Conservation (phyloP, 139 green algal genomes). For the Zygnema circumcarinatum region DNA sequence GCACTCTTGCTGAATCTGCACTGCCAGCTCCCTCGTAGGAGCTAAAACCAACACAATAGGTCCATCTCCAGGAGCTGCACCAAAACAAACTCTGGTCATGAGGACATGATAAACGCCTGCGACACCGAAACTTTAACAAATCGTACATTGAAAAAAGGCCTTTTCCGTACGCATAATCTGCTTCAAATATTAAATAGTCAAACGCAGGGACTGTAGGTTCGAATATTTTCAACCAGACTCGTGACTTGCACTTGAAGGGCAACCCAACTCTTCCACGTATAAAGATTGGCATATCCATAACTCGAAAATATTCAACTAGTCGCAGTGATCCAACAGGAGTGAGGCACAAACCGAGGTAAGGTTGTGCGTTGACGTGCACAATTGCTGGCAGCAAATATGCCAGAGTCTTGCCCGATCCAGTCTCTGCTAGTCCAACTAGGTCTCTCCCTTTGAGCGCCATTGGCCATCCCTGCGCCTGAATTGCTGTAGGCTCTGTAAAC, state of each 20-base stretch:
- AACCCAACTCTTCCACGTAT: no score
- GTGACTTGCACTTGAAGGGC: no score
- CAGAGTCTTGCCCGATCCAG: constrained; percentile 85
- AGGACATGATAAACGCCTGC: background rate
- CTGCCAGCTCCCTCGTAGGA: constrained; percentile 65
- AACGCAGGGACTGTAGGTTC: no score
- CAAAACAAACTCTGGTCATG: background rate
- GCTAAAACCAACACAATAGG: constrained; percentile 82
- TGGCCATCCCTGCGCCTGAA: constrained; percentile 86
- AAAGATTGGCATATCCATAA: no score
- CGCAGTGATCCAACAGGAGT: no score
- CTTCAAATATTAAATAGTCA: no score
- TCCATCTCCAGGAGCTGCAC: constrained; percentile 85
- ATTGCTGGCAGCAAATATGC: constrained; percentile 85
- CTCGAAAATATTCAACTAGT: no score
- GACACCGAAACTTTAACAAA: no score
- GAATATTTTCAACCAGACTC: no score
- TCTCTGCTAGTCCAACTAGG: constrained; percentile 87
- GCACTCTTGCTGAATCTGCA: constrained; percentile 64
- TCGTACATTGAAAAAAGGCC: no score
- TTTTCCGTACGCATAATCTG: no score
- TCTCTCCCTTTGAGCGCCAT: constrained; percentile 81
- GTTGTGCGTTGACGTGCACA: constrained; percentile 92
- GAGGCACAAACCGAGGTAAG: constrained; percentile 75
- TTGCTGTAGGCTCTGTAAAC: constrained; percentile 82